phyloP scores from a whole-genome alignment of 305 asterid genomes.

The Fraxinus xanthoxyloides region DNA sequence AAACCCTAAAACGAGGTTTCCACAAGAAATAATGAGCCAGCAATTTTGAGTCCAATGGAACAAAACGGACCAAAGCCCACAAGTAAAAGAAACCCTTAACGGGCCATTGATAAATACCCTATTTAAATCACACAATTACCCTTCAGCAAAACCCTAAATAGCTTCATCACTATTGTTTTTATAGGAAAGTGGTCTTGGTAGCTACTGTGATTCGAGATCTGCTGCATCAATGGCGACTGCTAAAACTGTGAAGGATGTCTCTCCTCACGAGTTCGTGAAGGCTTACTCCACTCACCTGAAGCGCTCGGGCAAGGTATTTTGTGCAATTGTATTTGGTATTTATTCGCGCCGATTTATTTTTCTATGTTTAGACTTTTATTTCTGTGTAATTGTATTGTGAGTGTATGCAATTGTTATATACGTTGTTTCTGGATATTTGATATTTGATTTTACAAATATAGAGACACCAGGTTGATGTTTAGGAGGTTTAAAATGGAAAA shows the following conservation, averaged over 20 bases:
- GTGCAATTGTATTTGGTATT: not conserved
- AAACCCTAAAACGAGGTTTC: not conserved
- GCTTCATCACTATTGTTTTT: not conserved
- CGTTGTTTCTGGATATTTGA: not conserved
- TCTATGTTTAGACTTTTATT: not conserved
- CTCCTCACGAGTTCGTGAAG: slow-evolving; percentile 6
- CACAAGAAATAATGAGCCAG: not conserved
- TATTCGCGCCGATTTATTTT: not conserved
- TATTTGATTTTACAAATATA: not conserved
- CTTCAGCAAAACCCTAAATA: not conserved
- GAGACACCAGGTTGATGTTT: not conserved
- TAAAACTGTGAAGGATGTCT: slow-evolving; percentile 14
- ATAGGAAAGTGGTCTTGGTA: not conserved
- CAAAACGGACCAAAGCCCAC: not conserved
- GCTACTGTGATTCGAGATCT: not conserved
- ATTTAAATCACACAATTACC: not conserved
- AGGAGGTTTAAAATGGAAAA: not conserved
- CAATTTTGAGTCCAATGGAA: not conserved
- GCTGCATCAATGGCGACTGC: slow-evolving; percentile 2
- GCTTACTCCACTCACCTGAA: slow-evolving; percentile 12
- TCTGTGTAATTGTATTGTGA: not conserved
- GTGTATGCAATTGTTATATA: not conserved
- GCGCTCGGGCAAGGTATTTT: slow-evolving; percentile 12
- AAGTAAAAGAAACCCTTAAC: not conserved
- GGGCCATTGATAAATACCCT: not conserved